Base-by-base conservation (phyloP, 176 grass and related monocot species). In the Oryza coarctata region DNA sequence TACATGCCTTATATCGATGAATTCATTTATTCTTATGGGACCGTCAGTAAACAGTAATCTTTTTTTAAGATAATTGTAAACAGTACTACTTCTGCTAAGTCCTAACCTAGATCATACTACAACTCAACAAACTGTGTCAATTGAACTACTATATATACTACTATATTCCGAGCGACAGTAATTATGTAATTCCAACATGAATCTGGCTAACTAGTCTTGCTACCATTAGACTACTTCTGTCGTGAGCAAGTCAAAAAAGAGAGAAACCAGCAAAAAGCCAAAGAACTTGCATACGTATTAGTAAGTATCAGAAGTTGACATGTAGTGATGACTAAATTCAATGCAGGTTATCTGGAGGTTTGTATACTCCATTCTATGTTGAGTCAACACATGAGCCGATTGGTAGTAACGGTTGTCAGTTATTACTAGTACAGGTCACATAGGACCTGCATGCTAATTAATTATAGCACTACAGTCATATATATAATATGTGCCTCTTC, bases 171-270 rank as follows among this genome's bases (percentile, higher is more conserved):
- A 11, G 11, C 6, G 28, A 8, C 12, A 31, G 66, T 75, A 74
- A 80, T 60, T 60, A 74, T 49, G 27, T 23, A 57, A 80, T 40
- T 80, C 45, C 45, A 75, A 66, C 44, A 32, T 43, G 3, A 67
- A 29, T 49, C 45, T 55, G 13, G 47, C 15, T 55, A 8, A 7
- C 9, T 33, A 74, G 76, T 58, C 60, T 74, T 74, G 22, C n/a
- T 70, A 62, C 34, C 64, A 45, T 60, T 27, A 13, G 66, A 72
- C 68, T 17, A 23, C 30, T 25, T 26, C 40, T 29, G 18, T 47
- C n/a, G 38, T 50, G 36, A 85, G 77, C 40, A 64, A 55, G 68
- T 80, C 84, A 65, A 32, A 73, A 50, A 45, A 12, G 72, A 57
- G 30, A 23, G 66, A 38, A 38, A 35, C 15, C 61, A 9, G 31